Conservation (phyloP, 176 grass and related monocot genomes). For the Bothriochloa decipiens region DNA sequence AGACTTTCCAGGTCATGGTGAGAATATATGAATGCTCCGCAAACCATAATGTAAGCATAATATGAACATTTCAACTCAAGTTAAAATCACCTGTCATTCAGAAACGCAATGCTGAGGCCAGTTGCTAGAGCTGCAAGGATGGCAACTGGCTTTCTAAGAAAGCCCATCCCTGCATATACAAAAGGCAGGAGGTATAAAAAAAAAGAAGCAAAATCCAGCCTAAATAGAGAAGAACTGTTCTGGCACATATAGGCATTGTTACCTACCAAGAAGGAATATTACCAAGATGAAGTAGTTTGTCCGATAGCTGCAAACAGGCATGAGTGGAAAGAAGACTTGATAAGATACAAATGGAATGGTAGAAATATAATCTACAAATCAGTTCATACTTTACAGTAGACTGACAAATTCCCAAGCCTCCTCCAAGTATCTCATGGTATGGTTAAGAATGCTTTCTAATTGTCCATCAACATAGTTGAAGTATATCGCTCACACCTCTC, state of each 20-base stretch:
- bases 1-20: conserved; percentile 3
- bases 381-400: not conserved
- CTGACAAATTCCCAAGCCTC: not conserved
- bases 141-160: conserved; percentile 67
- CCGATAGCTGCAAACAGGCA: conserved; percentile 66
- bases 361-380: conserved; percentile 25
- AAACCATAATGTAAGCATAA: not conserved
- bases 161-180: conserved; percentile 54
- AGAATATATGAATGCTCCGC: not conserved
- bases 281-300: conserved; percentile 73
- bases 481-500: not conserved
- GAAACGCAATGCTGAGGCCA: conserved; percentile 59
- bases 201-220: not conserved
- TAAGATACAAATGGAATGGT: conserved; percentile 1
- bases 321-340: conserved; percentile 21
- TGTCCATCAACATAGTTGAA: not conserved
- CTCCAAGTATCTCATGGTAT: not conserved
- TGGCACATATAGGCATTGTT: conserved; percentile 34
- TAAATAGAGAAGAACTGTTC: conserved; percentile 7
- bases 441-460: not conserved
- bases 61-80: not conserved
- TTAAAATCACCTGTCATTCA: conserved; percentile 65
- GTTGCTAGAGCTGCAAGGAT: conserved; percentile 62
- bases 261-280: conserved; percentile 59
- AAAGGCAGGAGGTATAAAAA: not conserved